Evolutionary conservation across 1,139 yeast genomes (phyloP), one percentile per base, ranked within the genome.

Genomic region (Suhomyces chickasaworum): DNA sequence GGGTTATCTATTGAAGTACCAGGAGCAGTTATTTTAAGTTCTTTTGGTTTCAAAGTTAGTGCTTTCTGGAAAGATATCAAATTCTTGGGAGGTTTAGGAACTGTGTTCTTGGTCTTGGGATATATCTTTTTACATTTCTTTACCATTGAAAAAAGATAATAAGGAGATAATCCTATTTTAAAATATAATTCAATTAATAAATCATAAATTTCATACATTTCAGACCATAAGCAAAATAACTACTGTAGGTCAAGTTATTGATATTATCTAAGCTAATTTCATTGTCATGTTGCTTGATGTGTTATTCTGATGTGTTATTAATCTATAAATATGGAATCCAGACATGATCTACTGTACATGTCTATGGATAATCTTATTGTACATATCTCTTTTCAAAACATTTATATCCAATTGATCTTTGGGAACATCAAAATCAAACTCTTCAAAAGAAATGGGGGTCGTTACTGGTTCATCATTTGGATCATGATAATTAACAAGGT

Each of bases 1-100:
- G 99, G 99, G 0, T 76, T 93, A 37, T 87, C 93, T 42, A 93
- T 93, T 55, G 97, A 90, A 65, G 95, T 93, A n/a, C 99, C 99
- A 0, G 99, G 99, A 5, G 98, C 99, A 1, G 95, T 96, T 1
- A 93, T 93, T 50, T 76, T 93, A 55, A 87, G 95, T 56, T 90
- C 98, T 0, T 93, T 93, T 72, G 99, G 99, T 0, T 93, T 93
- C 65, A 80, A 88, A 53, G 91, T 89, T 16, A 81, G 83, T 33
- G 95, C 93, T 1, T 78, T 88, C 51, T 69, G 81, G 69, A 70
- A 73, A 36, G 98, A 93, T 63, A 75, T 86, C 18, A 55, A 71
- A 7, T 78, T 75, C 34, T 72, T 89, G 47, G 71, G 68, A 0
- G 71, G 75, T 7, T 81, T 84, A 52, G 69, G 75, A 16, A 60